These are phyloP conservation scores for Delonix regia DNA, from an alignment of 306 rosid species.

Conservation along the genomic window DNA sequence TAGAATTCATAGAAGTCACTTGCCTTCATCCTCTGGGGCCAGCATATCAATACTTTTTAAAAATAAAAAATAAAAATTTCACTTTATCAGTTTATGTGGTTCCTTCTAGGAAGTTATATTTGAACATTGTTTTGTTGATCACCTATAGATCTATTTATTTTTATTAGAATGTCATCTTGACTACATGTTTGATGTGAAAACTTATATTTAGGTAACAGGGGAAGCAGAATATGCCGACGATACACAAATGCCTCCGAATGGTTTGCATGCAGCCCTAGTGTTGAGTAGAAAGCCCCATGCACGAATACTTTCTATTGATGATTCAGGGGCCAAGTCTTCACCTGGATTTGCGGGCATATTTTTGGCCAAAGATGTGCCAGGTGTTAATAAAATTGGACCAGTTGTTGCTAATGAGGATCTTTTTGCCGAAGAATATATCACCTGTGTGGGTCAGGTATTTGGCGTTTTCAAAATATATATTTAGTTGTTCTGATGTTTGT, in stretches of 20 bases:
- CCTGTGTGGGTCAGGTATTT: constrained; percentile 94
- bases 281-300: constrained; percentile 94
- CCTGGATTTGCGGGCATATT: constrained; percentile 81
- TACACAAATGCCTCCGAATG: constrained; percentile 62
- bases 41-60: not conserved
- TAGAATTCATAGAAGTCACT: not conserved
- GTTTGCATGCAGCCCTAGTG: constrained; percentile 87
- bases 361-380: constrained; percentile 75
- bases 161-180: constrained; percentile 14
- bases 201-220: constrained; percentile 77
- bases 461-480: constrained; percentile 34
- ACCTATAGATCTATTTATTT: constrained; percentile 5
- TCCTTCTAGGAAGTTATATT: constrained; percentile 24
- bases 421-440: constrained; percentile 74
- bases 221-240: constrained; percentile 93
- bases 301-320: constrained; percentile 70
- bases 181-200: too few species aligned
- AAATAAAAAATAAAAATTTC: too few species aligned
- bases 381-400: constrained; percentile 72
- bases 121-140: not conserved
- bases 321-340: constrained; percentile 63
- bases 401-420: constrained; percentile 79
- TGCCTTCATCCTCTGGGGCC: constrained; percentile 1
- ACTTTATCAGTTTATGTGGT: constrained; percentile 13
- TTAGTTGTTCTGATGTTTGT: constrained; percentile 1